Evolutionary conservation across 768 basidiomycete species (phyloP).

Genomic region (Boletus pseudopeckii): DNA sequence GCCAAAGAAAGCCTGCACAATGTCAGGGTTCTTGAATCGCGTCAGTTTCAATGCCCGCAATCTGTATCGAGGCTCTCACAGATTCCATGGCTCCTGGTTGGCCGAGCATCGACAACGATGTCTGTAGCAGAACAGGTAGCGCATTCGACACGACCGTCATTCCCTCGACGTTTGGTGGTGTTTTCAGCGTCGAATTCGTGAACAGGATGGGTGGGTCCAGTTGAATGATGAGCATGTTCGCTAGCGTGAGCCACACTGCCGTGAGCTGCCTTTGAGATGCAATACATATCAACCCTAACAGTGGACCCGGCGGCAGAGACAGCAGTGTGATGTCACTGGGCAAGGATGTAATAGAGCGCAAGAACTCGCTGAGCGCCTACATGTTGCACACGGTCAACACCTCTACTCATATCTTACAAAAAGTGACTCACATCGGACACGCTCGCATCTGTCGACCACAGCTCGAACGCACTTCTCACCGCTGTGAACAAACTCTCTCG

Average conservation of each 20-base stretch:
- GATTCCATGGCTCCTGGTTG: slow-evolving; percentile 64
- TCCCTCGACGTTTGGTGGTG: slow-evolving; percentile 52
- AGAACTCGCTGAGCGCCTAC: slow-evolving; percentile 76
- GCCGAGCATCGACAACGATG: slow-evolving; percentile 50
- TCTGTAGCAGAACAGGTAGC: slow-evolving; percentile 56
- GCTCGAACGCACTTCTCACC: slow-evolving; percentile 57
- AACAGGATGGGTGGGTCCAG: slow-evolving; percentile 66
- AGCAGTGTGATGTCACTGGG: slow-evolving; percentile 75
- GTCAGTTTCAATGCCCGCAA: slow-evolving; percentile 6
- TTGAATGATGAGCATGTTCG: slow-evolving; percentile 76
- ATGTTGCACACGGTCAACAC: slow-evolving; percentile 2
- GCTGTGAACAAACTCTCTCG: slow-evolving; percentile 64
- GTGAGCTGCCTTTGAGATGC: slow-evolving; percentile 71
- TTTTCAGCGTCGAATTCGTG: slow-evolving; percentile 40
- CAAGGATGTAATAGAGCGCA: slow-evolving; percentile 83
- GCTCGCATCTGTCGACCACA: slow-evolving; percentile 79
- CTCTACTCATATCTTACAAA: not conserved
- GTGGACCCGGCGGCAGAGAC: slow-evolving; percentile 75
- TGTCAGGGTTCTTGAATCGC: slow-evolving; percentile 67
- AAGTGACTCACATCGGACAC: slow-evolving; percentile 63
- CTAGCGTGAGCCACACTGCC: slow-evolving; percentile 81
- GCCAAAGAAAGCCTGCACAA: slow-evolving; percentile 85
- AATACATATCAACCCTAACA: slow-evolving; percentile 74
- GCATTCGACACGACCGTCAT: slow-evolving; percentile 52
- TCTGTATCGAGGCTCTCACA: slow-evolving; percentile 39